A percentile compares a stretch with the other conserved stretches of the same genome.
These are phyloP conservation scores for Colletotrichum spinosum DNA, from an alignment of 2,329 filamentous ascomycete genomes.

Conservation along the genomic window DNA sequence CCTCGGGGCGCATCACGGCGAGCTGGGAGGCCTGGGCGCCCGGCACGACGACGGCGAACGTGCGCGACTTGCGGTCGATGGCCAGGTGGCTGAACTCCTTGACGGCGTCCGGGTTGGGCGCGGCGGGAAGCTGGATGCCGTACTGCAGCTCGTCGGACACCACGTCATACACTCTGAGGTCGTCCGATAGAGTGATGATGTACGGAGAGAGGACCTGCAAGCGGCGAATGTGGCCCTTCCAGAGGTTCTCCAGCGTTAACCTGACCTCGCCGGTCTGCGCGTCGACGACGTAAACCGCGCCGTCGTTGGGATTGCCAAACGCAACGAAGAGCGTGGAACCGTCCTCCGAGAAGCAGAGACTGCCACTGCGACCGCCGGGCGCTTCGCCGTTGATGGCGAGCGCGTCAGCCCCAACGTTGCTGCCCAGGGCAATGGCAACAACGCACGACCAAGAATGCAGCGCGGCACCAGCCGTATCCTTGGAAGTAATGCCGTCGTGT, in stretches of 20 bases:
- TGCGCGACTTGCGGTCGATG: slow-evolving; percentile 73
- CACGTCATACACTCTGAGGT: slow-evolving; percentile 84
- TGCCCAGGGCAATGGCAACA: slow-evolving; percentile 34
- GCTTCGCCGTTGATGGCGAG: slow-evolving; percentile 43
- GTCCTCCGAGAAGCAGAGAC: slow-evolving; percentile 83
- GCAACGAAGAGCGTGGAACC: slow-evolving; percentile 84
- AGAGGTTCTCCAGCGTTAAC: slow-evolving; percentile 75
- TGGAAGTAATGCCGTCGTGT: slow-evolving; percentile 74
- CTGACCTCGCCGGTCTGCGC: slow-evolving; percentile 74
- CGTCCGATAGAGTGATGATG: slow-evolving; percentile 79
- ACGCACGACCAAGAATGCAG: slow-evolving; percentile 82
- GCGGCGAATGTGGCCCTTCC: slow-evolving; percentile 73
- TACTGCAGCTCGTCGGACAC: slow-evolving; percentile 81
- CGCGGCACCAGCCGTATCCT: slow-evolving; percentile 66
- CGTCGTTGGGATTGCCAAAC: slow-evolving; percentile 64
- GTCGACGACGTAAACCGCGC: slow-evolving; percentile 82
- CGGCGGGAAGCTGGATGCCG: slow-evolving; percentile 66
- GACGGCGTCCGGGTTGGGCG: slow-evolving; percentile 44
- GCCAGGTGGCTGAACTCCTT: slow-evolving; percentile 73
- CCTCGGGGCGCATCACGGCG: slow-evolving; percentile 74
- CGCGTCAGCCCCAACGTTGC: slow-evolving; percentile 49
- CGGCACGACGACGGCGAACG: slow-evolving; percentile 72
- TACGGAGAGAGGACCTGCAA: slow-evolving; percentile 79
- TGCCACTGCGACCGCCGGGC: slow-evolving; percentile 64
- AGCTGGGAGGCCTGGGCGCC: slow-evolving; percentile 64